These are phyloP conservation scores for Xylaria sp. DNA, from an alignment of 2,329 filamentous ascomycete species.

Conservation along the genomic window DNA sequence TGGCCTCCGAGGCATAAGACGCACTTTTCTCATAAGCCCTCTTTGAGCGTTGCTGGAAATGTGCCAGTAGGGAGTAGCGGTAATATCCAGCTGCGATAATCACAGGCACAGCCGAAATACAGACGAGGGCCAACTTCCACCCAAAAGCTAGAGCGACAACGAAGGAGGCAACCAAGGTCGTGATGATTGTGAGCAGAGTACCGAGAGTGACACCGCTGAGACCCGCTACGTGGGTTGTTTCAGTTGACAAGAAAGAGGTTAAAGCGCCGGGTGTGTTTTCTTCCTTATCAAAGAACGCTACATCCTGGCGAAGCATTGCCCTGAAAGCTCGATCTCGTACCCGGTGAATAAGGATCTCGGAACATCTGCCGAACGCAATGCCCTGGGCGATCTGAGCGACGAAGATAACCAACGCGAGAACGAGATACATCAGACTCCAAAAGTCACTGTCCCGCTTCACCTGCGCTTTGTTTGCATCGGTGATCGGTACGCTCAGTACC, in stretches of 20 bases:
- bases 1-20: constrained; percentile 90
- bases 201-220: constrained; percentile 89
- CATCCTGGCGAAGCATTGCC: constrained; percentile 89
- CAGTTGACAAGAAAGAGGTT: constrained; percentile 87
- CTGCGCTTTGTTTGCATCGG: constrained; percentile 59
- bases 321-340: constrained; percentile 86
- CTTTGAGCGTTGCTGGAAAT: constrained; percentile 83
- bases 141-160: constrained; percentile 77
- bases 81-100: constrained; percentile 85
- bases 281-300: constrained; percentile 88
- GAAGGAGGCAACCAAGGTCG: constrained; percentile 81
- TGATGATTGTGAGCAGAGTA: constrained; percentile 81
- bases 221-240: constrained; percentile 88
- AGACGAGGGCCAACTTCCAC: constrained; percentile 89
- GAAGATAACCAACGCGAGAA: constrained; percentile 80
- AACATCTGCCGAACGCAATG: constrained; percentile 81
- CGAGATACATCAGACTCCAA: constrained; percentile 89
- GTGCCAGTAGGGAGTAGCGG: constrained; percentile 84
- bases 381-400: constrained; percentile 76
- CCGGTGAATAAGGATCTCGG: constrained; percentile 84
- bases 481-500: constrained; percentile 54
- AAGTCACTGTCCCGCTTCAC: constrained; percentile 80
- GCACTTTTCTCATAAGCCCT: constrained; percentile 82
- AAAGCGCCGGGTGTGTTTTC: constrained; percentile 90
- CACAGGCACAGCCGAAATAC: constrained; percentile 79